A percentile compares a stretch with the other conserved stretches of the same genome.
Evolutionary conservation across 2,329 filamentous ascomycete species (phyloP).

Genomic region (Aschersonia sp.): DNA sequence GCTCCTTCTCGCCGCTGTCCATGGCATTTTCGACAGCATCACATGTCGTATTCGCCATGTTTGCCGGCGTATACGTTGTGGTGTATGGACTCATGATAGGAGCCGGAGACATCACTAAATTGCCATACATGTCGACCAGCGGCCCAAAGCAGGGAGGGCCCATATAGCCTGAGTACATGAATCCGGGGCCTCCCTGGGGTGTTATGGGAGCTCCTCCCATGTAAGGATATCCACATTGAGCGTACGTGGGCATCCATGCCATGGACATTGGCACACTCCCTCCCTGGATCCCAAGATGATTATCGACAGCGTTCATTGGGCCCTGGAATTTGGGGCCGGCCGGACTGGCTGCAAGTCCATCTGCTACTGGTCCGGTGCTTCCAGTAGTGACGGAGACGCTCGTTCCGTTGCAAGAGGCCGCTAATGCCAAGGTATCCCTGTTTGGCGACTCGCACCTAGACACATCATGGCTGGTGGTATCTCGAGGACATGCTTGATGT

Average conservation of each 20-base stretch:
- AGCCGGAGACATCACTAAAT: conserved; percentile 8
- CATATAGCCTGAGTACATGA: conserved; percentile 11
- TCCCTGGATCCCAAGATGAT: too few species aligned
- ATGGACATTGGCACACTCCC: conserved; percentile 2
- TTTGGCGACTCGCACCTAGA: neutral
- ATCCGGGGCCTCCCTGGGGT: conserved; percentile 6
- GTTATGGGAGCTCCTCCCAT: conserved; percentile 7
- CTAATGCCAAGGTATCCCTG: too few species aligned
- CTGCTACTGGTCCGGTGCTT: too few species aligned
- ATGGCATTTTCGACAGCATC: neutral
- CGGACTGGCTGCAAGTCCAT: too few species aligned
- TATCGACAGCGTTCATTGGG: too few species aligned
- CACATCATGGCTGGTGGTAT: neutral
- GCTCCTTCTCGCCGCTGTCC: too few species aligned
- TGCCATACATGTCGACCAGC: conserved; percentile 9
- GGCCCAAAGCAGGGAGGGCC: conserved; percentile 7
- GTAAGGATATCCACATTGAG: conserved; percentile 6
- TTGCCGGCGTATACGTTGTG: neutral
- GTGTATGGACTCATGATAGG: conserved; percentile 9
- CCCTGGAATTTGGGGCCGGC: too few species aligned
- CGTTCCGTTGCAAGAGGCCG: too few species aligned
- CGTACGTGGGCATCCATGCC: conserved; percentile 8
- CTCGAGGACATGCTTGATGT: neutral
- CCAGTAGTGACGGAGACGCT: too few species aligned
- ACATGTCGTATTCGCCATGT: neutral